A percentile compares a stretch with the other conserved stretches of the same genome.
phyloP scores from a whole-genome alignment of 2,329 filamentous ascomycete species.

The Colletotrichum orchidophilum region DNA sequence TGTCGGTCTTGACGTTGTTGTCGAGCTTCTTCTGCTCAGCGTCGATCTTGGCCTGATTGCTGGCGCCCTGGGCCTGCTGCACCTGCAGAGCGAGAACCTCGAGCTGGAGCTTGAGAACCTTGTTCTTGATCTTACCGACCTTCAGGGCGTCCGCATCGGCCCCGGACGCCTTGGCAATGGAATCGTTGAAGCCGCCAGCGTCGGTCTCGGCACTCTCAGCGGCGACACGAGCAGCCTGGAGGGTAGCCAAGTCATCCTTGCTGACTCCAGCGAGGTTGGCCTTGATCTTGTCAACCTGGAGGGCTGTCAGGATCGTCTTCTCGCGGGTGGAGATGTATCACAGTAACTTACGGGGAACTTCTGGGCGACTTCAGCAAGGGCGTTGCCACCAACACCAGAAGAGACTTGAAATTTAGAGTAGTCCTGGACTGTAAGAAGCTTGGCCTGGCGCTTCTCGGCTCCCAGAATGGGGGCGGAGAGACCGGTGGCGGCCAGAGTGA shows the following conservation, averaged over 20 bases:
- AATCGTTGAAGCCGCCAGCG: constrained; percentile 59
- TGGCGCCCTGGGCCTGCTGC: constrained; percentile 57
- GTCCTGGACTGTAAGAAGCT: constrained; percentile 26
- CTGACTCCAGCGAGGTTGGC: constrained; percentile 57
- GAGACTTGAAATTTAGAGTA: constrained; percentile 54
- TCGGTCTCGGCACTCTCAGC: constrained; percentile 64
- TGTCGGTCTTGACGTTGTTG: constrained; percentile 58
- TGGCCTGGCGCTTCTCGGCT: constrained; percentile 38
- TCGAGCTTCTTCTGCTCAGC: constrained; percentile 61
- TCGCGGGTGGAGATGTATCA: too few species aligned
- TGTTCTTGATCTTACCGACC: constrained; percentile 69
- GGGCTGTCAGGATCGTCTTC: neutral
- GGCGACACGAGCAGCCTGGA: constrained; percentile 57
- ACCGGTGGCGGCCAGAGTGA: constrained; percentile 47
- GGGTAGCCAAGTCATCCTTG: constrained; percentile 57
- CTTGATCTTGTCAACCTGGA: constrained; percentile 26
- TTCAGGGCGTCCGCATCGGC: constrained; percentile 55
- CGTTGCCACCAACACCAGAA: constrained; percentile 60
- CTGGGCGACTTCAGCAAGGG: constrained; percentile 61
- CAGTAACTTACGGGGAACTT: constrained; percentile 58
- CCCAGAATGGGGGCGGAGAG: constrained; percentile 39
- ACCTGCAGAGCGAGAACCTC: constrained; percentile 61
- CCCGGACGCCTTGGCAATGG: constrained; percentile 56
- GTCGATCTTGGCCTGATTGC: constrained; percentile 54
- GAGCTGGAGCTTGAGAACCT: constrained; percentile 66